phyloP scores from a whole-genome alignment of 2,329 filamentous ascomycete genomes.

The Diaporthe capsici region DNA sequence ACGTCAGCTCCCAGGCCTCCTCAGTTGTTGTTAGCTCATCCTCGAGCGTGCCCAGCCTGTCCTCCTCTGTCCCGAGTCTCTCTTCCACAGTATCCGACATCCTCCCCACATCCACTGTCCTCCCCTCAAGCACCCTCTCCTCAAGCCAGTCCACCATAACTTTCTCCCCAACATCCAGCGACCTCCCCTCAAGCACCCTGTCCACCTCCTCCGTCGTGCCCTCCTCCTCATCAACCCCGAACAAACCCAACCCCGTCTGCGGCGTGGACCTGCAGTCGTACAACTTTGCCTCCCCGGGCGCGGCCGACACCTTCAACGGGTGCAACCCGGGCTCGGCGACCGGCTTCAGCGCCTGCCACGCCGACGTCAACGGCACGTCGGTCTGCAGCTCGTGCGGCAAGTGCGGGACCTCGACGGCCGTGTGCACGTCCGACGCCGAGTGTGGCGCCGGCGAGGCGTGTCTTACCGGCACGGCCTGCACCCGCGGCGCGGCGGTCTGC shows the following conservation, averaged over 20 bases:
- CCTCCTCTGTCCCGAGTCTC: neutral
- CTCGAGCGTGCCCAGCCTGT: neutral
- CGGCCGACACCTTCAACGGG: slow-evolving; percentile 31
- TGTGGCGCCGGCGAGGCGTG: slow-evolving; percentile 29
- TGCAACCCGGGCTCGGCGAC: slow-evolving; percentile 32
- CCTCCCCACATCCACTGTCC: neutral
- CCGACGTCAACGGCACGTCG: neutral
- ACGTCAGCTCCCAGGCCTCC: neutral
- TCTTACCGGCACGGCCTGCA: slow-evolving; percentile 8
- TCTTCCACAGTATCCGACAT: neutral
- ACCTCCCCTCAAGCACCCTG: neutral
- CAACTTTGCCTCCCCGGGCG: neutral
- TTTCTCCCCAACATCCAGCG: neutral
- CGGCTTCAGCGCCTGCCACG: slow-evolving; percentile 31
- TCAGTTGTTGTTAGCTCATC: neutral
- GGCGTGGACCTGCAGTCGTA: slow-evolving; percentile 20
- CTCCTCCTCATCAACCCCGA: neutral
- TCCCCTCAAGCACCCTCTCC: neutral
- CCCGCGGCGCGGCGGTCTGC: neutral
- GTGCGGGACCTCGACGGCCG: slow-evolving; percentile 27
- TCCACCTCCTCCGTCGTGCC: neutral
- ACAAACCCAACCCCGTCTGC: slow-evolving; percentile 9
- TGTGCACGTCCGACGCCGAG: slow-evolving; percentile 28
- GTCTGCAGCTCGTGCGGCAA: slow-evolving; percentile 35
- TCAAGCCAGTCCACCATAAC: neutral